Percentiles rank a stretch among this genome's conserved stretches.
Conservation (phyloP, 768 basidiomycete genomes). For the Calocybe indica region DNA sequence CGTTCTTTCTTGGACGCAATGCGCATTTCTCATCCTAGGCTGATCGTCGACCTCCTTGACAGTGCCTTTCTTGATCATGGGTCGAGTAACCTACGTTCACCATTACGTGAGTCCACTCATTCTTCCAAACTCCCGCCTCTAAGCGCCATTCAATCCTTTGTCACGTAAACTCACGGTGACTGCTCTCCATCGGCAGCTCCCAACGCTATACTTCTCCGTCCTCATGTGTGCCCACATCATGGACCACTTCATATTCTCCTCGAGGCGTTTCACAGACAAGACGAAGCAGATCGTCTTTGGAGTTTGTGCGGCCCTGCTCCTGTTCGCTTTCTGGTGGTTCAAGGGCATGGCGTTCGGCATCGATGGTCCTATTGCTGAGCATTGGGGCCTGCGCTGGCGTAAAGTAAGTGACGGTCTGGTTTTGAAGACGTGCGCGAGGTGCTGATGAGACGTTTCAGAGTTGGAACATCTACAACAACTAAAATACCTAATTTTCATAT, state of each 20-base stretch:
- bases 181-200: constrained; percentile 48
- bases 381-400: constrained; percentile 79
- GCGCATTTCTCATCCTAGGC: neutral
- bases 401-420: constrained; percentile 31
- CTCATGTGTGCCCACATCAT: constrained; percentile 86
- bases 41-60: constrained; percentile 3
- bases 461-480: constrained; percentile 24
- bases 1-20: constrained; percentile 15
- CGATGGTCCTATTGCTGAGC: constrained; percentile 77
- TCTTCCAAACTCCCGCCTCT: neutral
- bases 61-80: constrained; percentile 99
- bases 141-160: too few relatives aligned
- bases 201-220: constrained; percentile 95
- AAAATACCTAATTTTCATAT: neutral
- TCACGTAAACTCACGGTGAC: neutral
- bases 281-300: constrained; percentile 75
- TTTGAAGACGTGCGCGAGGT: constrained; percentile 1
- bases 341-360: constrained; percentile 86
- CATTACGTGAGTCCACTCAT: constrained; percentile 69
- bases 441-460: constrained; percentile 12
- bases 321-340: constrained; percentile 95
- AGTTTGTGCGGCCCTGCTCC: constrained; percentile 47
- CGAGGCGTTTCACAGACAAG: constrained; percentile 49
- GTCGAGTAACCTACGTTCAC: constrained; percentile 92
- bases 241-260: constrained; percentile 89